A percentile compares a stretch with the other conserved stretches of the same genome.
Evolutionary conservation across 345 rosid species (phyloP).

Genomic region (Salix purpurea): DNA sequence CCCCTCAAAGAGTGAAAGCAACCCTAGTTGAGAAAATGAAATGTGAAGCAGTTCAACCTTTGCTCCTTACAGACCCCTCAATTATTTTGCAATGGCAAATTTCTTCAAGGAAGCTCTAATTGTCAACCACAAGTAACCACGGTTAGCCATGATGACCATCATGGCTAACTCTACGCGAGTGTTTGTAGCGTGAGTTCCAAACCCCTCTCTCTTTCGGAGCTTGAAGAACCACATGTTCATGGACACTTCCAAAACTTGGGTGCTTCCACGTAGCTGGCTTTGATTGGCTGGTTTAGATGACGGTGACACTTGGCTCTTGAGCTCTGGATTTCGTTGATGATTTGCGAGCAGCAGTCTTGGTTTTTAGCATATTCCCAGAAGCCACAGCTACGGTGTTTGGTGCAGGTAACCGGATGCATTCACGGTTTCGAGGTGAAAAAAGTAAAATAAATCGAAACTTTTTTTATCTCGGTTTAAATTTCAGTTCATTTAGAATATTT

Average conservation of each 20-base stretch:
- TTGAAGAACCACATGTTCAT: background rate
- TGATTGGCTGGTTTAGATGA: background rate
- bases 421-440: too few species aligned
- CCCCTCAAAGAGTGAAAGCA: background rate
- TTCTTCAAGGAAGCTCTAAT: background rate
- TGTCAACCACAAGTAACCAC: too few species aligned
- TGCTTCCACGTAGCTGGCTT: background rate
- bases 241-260: background rate
- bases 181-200: background rate
- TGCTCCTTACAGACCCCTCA: background rate
- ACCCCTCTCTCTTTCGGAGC: background rate
- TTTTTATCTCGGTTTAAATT: too few species aligned
- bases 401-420: too few species aligned
- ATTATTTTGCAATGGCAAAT: background rate
- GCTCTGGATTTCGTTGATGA: background rate
- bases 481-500: fast-evolving
- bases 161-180: background rate
- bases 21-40: background rate
- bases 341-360: too few species aligned
- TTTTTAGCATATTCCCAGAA: too few species aligned
- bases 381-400: too few species aligned
- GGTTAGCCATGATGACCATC: background rate
- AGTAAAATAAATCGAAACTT: too few species aligned
- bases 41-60: background rate
- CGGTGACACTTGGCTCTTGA: background rate